phyloP scores from a whole-genome alignment of 2,329 filamentous ascomycete species.

The Didymella segeticola region DNA sequence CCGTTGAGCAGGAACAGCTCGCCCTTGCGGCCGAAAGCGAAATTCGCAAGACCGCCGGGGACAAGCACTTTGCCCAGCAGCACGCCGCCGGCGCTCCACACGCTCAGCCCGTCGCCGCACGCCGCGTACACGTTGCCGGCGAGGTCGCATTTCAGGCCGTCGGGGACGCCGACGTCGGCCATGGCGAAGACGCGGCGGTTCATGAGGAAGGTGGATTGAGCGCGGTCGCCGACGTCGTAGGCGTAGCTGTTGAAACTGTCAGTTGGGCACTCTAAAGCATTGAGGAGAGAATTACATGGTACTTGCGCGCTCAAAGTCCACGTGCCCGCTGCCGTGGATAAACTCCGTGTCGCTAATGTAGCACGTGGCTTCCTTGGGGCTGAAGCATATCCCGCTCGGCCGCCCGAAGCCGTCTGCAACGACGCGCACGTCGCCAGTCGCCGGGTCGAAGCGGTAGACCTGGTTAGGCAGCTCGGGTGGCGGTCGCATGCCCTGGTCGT shows the following conservation, averaged over 20 bases:
- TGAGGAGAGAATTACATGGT: conserved; percentile 18
- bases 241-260: conserved; percentile 24
- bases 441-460: conserved; percentile 50
- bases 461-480: conserved; percentile 32
- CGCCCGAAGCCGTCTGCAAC: conserved; percentile 49
- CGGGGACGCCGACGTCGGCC: conserved; percentile 28
- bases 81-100: conserved; percentile 55
- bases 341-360: conserved; percentile 53
- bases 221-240: conserved; percentile 25
- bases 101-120: conserved; percentile 57
- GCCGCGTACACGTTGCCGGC: conserved; percentile 61
- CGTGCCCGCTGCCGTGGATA: conserved; percentile 26
- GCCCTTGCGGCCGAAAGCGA: conserved; percentile 55
- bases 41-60: conserved; percentile 54
- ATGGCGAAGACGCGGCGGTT: conserved; percentile 35
- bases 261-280: neutral
- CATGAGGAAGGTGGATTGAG: conserved; percentile 23
- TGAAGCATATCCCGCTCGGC: conserved; percentile 55
- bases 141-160: conserved; percentile 34
- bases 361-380: conserved; percentile 48
- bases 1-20: conserved; percentile 58
- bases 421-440: conserved; percentile 44
- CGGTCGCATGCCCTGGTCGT: conserved; percentile 32
- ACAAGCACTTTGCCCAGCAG: conserved; percentile 48
- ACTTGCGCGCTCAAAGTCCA: conserved; percentile 21